Conservation (phyloP, 1,284 basidiomycete genomes). For the Neotropicomus parvogracilis region DNA sequence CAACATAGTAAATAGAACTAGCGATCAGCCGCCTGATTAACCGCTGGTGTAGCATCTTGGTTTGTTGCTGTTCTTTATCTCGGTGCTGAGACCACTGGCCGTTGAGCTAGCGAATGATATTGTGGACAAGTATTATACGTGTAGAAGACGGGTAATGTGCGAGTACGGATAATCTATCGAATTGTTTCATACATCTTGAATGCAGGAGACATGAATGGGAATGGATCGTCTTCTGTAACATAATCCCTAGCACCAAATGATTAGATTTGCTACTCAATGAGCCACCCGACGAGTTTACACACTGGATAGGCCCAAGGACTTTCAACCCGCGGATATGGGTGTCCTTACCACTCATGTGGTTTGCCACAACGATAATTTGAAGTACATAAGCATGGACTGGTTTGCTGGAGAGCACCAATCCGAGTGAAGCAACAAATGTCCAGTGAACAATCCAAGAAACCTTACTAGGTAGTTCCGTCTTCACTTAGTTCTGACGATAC, state of each 20-base stretch:
- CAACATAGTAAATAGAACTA: conserved; percentile 34
- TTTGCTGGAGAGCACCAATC: conserved; percentile 48
- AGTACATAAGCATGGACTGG: conserved; percentile 87
- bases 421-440: background rate
- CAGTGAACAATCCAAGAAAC: conserved; percentile 11
- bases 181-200: conserved; percentile 80
- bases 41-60: conserved; percentile 5
- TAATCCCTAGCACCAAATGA: conserved; percentile 35
- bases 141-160: conserved; percentile 32
- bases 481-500: conserved; percentile 77
- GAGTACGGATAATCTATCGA: conserved; percentile 42
- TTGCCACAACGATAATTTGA: conserved; percentile 87
- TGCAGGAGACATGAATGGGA: conserved; percentile 58
- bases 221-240: conserved; percentile 57
- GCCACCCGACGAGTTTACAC: conserved; percentile 30
- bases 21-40: background rate
- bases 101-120: conserved; percentile 7
- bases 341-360: conserved; percentile 98
- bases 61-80: conserved; percentile 11
- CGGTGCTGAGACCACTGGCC: background rate
- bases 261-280: background rate
- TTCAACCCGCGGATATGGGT: conserved; percentile 92
- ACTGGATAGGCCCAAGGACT: conserved; percentile 84
- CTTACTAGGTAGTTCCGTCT: conserved; percentile 70
- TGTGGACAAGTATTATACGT: conserved; percentile 21